Percentiles rank a stretch among this genome's conserved stretches.
phyloP scores from a whole-genome alignment of 2,329 filamentous ascomycete species.

The Beauveria rudraprayagi region DNA sequence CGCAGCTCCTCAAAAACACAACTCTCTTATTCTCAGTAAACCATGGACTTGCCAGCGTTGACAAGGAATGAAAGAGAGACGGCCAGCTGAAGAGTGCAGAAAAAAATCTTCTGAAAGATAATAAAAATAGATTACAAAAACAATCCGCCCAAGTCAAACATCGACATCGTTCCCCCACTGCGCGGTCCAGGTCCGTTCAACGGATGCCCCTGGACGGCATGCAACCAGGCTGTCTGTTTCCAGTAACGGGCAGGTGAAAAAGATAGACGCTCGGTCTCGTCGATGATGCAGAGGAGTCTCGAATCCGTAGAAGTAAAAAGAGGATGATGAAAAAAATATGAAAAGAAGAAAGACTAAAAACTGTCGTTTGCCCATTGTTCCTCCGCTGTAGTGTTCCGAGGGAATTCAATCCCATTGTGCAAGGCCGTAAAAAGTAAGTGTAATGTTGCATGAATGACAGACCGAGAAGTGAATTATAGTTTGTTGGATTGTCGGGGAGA shows the following conservation, averaged over 20 bases:
- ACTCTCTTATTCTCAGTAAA: not conserved
- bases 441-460: conserved; percentile 26
- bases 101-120: not conserved
- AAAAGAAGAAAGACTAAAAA: not conserved
- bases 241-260: conserved; percentile 9
- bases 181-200: conserved; percentile 10
- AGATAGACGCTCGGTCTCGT: conserved; percentile 7
- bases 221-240: conserved; percentile 13
- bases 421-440: conserved; percentile 11
- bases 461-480: conserved; percentile 33
- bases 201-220: conserved; percentile 7
- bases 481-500: conserved; percentile 16
- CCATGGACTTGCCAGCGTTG: not conserved
- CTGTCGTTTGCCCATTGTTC: conserved; percentile 2
- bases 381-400: conserved; percentile 5
- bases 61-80: not conserved
- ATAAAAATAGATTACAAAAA: conserved; percentile 1
- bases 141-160: not conserved
- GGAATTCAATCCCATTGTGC: conserved; percentile 4
- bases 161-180: conserved; percentile 4
- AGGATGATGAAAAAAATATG: not conserved
- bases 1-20: not conserved
- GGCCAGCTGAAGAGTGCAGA: not conserved
- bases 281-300: not conserved
- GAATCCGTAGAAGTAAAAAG: not conserved